Percentiles rank a stretch among this genome's conserved stretches.
Evolutionary conservation across 768 basidiomycete species (phyloP).

Genomic region (Leccinum truebloodii): DNA sequence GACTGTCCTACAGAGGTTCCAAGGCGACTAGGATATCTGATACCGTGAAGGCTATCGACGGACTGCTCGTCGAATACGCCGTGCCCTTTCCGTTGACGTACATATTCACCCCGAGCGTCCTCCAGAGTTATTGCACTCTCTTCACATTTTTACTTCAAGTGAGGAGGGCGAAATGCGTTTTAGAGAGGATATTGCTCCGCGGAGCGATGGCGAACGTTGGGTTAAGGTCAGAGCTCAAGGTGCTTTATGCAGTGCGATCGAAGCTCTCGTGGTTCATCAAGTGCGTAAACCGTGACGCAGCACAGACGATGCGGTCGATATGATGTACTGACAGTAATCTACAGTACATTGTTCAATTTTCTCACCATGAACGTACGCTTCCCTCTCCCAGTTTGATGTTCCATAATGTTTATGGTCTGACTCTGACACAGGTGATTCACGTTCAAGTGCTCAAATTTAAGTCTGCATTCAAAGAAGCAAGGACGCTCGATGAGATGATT

Average conservation of each 20-base stretch:
- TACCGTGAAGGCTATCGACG: slow-evolving; percentile 66
- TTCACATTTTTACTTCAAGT: slow-evolving; percentile 77
- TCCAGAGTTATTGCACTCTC: slow-evolving; percentile 63
- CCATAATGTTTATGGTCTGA: neutral
- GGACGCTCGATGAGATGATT: slow-evolving; percentile 79
- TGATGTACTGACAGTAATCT: slow-evolving; percentile 4
- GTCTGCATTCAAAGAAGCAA: slow-evolving; percentile 48
- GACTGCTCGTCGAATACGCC: slow-evolving; percentile 73
- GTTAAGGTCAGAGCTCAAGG: slow-evolving; percentile 54
- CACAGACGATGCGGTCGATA: too few species aligned
- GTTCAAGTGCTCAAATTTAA: slow-evolving; percentile 62
- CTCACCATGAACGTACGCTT: slow-evolving; percentile 66
- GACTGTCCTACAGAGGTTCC: slow-evolving; percentile 63
- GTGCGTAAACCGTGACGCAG: slow-evolving; percentile 45
- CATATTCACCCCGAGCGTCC: slow-evolving; percentile 59
- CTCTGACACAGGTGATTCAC: slow-evolving; percentile 60
- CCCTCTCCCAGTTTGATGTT: neutral
- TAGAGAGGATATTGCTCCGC: slow-evolving; percentile 71
- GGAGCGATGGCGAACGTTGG: slow-evolving; percentile 41
- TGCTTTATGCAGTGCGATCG: slow-evolving; percentile 74
- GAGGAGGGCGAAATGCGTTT: slow-evolving; percentile 64
- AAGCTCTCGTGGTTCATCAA: slow-evolving; percentile 85
- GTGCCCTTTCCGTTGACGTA: slow-evolving; percentile 82
- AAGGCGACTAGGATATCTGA: slow-evolving; percentile 46
- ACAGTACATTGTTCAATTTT: slow-evolving; percentile 66